Conservation (phyloP, 2,329 filamentous ascomycete species). For the Aspergillus sp. region DNA sequence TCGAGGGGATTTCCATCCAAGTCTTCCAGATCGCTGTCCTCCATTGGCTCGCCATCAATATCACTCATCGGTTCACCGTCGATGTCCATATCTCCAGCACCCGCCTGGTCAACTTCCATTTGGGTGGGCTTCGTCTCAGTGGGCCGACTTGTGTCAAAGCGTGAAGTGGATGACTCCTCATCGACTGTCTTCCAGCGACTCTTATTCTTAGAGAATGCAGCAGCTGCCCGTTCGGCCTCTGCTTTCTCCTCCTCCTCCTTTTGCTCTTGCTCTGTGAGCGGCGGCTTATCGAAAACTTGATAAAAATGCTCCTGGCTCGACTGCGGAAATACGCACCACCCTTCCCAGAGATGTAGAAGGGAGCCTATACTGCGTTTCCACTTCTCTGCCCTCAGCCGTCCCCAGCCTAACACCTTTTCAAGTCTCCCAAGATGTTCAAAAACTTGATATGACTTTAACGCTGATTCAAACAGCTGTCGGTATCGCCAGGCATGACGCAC, state of each 20-base stretch:
- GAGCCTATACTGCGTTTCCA: slow-evolving; percentile 75
- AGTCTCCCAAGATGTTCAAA: slow-evolving; percentile 76
- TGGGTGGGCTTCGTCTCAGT: slow-evolving; percentile 27
- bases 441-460: slow-evolving; percentile 65
- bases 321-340: slow-evolving; percentile 67
- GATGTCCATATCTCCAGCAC: slow-evolving; percentile 45
- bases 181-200: slow-evolving; percentile 49
- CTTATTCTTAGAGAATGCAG: slow-evolving; percentile 42
- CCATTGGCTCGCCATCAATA: slow-evolving; percentile 48
- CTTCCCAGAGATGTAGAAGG: slow-evolving; percentile 69
- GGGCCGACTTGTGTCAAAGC: slow-evolving; percentile 28
- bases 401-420: slow-evolving; percentile 73
- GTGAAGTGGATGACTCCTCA: slow-evolving; percentile 36
- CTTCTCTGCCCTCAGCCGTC: slow-evolving; percentile 76
- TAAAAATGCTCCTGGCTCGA: slow-evolving; percentile 72
- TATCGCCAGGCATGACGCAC: slow-evolving; percentile 87
- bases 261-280: slow-evolving; percentile 51
- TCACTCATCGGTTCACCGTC: slow-evolving; percentile 44
- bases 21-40: slow-evolving; percentile 51
- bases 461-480: slow-evolving; percentile 73
- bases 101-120: slow-evolving; percentile 33
- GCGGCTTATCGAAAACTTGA: slow-evolving; percentile 69
- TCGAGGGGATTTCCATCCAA: slow-evolving; percentile 50
- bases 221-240: slow-evolving; percentile 39
- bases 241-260: slow-evolving; percentile 45